Percentiles rank a stretch among this genome's conserved stretches.
Conservation (phyloP, 257 asterid species). For the Phtheirospermum japonicum region DNA sequence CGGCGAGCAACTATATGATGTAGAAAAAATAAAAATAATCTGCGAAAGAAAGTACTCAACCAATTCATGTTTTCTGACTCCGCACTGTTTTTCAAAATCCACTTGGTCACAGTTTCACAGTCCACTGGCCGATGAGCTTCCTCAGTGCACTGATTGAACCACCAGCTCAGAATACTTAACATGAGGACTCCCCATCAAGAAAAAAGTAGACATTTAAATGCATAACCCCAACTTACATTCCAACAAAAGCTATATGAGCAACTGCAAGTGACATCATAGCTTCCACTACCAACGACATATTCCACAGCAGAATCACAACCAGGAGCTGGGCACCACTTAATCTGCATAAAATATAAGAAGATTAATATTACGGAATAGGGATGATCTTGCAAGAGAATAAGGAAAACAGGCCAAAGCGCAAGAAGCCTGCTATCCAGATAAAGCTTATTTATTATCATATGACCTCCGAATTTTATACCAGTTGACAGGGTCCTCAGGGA, state of each 20-base stretch:
- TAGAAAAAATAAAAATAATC: not conserved
- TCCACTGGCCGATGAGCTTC: slow-evolving; percentile 99
- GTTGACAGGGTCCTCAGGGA: not conserved
- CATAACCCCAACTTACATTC: slow-evolving; percentile 70
- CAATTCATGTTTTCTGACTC: slow-evolving; percentile 99
- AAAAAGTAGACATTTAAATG: slow-evolving; percentile 16
- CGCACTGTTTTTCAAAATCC: slow-evolving; percentile 95
- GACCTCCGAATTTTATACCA: slow-evolving; percentile 11
- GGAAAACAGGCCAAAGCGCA: slow-evolving; percentile 11
- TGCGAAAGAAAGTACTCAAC: slow-evolving; percentile 36
- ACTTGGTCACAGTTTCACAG: slow-evolving; percentile 86
- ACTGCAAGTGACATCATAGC: slow-evolving; percentile 88
- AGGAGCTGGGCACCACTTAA: slow-evolving; percentile 99
- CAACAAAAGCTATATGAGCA: slow-evolving; percentile 94
- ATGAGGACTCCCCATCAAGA: slow-evolving; percentile 22
- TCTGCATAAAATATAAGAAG: slow-evolving; percentile 42
- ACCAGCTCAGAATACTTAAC: slow-evolving; percentile 29
- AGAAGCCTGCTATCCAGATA: slow-evolving; percentile 15
- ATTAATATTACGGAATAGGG: slow-evolving; percentile 3
- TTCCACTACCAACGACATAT: slow-evolving; percentile 89
- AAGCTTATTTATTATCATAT: slow-evolving; percentile 9
- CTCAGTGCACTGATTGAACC: slow-evolving; percentile 75
- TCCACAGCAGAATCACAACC: slow-evolving; percentile 95
- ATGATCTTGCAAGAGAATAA: not conserved
- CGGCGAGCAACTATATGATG: slow-evolving; percentile 1